Base-by-base conservation (phyloP, 768 basidiomycete species). In the Imleria badia region DNA sequence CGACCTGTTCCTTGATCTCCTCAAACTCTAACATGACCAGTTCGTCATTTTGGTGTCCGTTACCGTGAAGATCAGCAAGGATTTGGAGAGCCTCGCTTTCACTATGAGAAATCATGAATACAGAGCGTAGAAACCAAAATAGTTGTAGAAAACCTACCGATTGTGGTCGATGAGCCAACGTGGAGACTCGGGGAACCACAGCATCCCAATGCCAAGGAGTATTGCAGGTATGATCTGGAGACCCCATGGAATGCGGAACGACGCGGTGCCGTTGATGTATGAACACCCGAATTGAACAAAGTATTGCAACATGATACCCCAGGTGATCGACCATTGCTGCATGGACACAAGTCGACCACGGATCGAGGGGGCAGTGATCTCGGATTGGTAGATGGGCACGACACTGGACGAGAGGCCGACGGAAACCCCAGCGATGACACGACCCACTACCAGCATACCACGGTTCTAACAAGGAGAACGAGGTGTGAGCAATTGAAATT, bases 201-300 rank as follows among this genome's bases (percentile, higher is more conserved):
- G 46, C 87, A 91, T 89, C 42, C 88, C 86, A 9, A 80, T 22
- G 45, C 81, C 81, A 26, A 91, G 78, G 12, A 92, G 51, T 54
- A 89, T 78, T 8, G 86, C 90, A 22, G 89, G 89, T 48, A 92
- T 89, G 76, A 87, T 79, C 66, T 91, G 89, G 26, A 91, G 71
- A 52, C 85, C 85, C 87, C 87, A 89, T 11, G 88, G 89, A 59
- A 91, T 85, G 23, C 88, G 84, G 80, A 89, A 91, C 0, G 87
- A 87, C 0, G 86, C 86, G 13, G 67, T 75, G 31, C 87, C 85
- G 19, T 84, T 70, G 66, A 89, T 86, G 66, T 72, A 71, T 1
- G 86, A 89, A 66, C 84, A 86, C 10, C 86, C 87, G 55, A 88
- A 87, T 60, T 87, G 82, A 58, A 88, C 78, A 67, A 88, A 88